Conservation (phyloP, 129 eudicot species). For the Chrysanthemum makinoi region DNA sequence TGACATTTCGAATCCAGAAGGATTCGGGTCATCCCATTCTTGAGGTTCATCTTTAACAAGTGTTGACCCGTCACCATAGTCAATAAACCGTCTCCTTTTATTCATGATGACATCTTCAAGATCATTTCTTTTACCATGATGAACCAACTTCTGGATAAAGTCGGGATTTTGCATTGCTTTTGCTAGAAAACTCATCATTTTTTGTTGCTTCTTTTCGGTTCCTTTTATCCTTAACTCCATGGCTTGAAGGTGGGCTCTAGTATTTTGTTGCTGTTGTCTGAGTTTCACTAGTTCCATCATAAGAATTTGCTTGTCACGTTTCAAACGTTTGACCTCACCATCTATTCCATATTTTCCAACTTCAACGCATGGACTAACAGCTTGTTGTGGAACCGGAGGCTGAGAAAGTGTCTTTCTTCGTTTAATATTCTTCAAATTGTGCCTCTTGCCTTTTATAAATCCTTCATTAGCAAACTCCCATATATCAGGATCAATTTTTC, state of each 20-base stretch:
- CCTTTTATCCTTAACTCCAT: slow-evolving; percentile 81
- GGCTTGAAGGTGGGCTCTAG: slow-evolving; percentile 57
- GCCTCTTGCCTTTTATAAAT: slow-evolving; percentile 69
- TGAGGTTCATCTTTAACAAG: slow-evolving; percentile 56
- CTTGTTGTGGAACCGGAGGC: slow-evolving; percentile 40
- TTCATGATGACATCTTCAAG: slow-evolving; percentile 56
- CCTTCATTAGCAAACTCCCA: slow-evolving; percentile 97
- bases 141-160: slow-evolving; percentile 61
- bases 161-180: slow-evolving; percentile 90
- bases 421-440: slow-evolving; percentile 63
- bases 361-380: slow-evolving; percentile 47
- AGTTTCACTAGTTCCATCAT: slow-evolving; percentile 74
- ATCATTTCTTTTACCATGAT: slow-evolving; percentile 55
- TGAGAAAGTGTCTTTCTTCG: slow-evolving; percentile 62
- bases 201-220: slow-evolving; percentile 82
- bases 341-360: slow-evolving; percentile 59
- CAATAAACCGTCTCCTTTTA: slow-evolving; percentile 59
- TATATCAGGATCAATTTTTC: slow-evolving; percentile 84
- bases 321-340: slow-evolving; percentile 58
- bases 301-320: slow-evolving; percentile 68
- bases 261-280: slow-evolving; percentile 70
- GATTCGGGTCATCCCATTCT: slow-evolving; percentile 37
- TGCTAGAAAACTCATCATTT: slow-evolving; percentile 94
- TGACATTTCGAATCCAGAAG: slow-evolving; percentile 40
- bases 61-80: slow-evolving; percentile 27